A percentile compares a stretch with the other conserved stretches of the same genome.
Evolutionary conservation across 495 filamentous ascomycete species (phyloP).

Genomic region (Penicillium desertorum): DNA sequence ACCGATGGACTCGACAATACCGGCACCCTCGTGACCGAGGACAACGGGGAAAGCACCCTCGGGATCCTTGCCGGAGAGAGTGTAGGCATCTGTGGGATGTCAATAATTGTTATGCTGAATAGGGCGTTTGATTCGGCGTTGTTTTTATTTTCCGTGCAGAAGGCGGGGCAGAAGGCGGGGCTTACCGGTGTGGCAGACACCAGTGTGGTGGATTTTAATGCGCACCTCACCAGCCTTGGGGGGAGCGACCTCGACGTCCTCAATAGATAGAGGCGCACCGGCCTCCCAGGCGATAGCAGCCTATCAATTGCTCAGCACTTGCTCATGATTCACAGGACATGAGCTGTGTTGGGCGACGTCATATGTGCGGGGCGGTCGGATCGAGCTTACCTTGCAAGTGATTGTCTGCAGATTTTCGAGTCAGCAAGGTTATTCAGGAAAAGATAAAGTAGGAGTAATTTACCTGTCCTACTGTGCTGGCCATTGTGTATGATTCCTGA

Average conservation of each 20-base stretch:
- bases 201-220: conserved; percentile 94
- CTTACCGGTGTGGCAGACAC: conserved; percentile 95
- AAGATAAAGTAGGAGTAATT: background rate
- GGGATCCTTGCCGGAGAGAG: conserved; percentile 94
- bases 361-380: conserved; percentile 12
- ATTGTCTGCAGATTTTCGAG: conserved; percentile 55
- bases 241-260: conserved; percentile 88
- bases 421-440: conserved; percentile 13
- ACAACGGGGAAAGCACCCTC: conserved; percentile 98
- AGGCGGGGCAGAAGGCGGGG: conserved; percentile 18
- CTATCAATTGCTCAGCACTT: conserved; percentile 44
- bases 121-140: background rate
- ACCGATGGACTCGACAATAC: conserved; percentile 94
- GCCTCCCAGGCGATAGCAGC: conserved; percentile 97
- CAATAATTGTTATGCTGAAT: background rate
- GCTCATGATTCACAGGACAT: background rate
- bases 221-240: conserved; percentile 95
- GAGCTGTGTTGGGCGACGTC: conserved; percentile 19
- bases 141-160: background rate
- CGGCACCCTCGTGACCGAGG: conserved; percentile 94
- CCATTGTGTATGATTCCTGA: conserved; percentile 31
- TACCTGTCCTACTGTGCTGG: conserved; percentile 60
- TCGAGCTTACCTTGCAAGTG: conserved; percentile 64
- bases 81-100: conserved; percentile 79
- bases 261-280: conserved; percentile 80